Conservation (phyloP, 176 grass and related monocot species). For the Oryza punctata region DNA sequence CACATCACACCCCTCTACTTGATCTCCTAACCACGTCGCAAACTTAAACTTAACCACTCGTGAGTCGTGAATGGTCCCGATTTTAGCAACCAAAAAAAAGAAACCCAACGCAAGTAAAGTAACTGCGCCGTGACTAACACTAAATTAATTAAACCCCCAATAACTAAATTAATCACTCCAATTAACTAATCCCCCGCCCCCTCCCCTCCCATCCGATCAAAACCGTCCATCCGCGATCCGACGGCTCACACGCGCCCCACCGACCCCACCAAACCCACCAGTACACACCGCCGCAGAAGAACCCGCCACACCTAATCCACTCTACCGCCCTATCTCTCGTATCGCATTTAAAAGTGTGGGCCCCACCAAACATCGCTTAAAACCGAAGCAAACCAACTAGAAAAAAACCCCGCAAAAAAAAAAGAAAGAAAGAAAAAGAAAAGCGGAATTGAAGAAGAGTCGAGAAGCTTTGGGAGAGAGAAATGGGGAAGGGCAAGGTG, state of each 20-base stretch:
- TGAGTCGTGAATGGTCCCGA: not conserved
- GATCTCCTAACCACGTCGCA: not conserved
- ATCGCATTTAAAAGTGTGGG: not conserved
- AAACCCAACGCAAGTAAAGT: not conserved
- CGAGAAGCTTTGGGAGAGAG: not conserved
- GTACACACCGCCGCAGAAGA: not conserved
- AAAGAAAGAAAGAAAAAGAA: not conserved
- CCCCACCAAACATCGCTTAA: constrained; percentile 27
- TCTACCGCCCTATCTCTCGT: too few relatives aligned
- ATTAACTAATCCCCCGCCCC: not conserved
- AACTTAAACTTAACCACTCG: not conserved
- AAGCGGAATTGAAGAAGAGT: not conserved
- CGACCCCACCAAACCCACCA: not conserved
- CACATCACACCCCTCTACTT: not conserved
- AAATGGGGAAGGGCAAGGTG: constrained; percentile 75
- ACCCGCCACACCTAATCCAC: constrained; percentile 30
- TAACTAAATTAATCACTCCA: not conserved
- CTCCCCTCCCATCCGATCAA: not conserved
- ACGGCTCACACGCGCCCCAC: not conserved
- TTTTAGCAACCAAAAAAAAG: not conserved
- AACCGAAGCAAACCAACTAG: constrained; percentile 40
- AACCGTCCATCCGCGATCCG: not conserved
- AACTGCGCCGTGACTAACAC: not conserved
- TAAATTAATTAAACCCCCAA: not conserved
- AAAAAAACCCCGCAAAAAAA: not conserved